These are phyloP conservation scores for Hypoxylon lienhwacheense DNA, from an alignment of 495 filamentous ascomycete species.

Conservation along the genomic window DNA sequence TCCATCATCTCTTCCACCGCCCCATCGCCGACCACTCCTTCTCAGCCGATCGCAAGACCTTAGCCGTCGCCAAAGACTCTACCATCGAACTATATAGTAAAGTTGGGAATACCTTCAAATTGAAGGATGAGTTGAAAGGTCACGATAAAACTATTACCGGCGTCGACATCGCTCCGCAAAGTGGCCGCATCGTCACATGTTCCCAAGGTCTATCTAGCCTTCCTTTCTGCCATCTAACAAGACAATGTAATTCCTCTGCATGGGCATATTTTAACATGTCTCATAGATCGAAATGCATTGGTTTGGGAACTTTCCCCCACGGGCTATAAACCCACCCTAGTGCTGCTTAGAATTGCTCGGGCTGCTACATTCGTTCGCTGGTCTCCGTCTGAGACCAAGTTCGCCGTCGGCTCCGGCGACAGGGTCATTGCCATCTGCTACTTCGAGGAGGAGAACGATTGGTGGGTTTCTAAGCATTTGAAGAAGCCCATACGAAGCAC, in stretches of 20 bases:
- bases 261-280: neutral
- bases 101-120: constrained; percentile 72
- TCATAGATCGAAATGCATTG: constrained; percentile 91
- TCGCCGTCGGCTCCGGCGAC: constrained; percentile 94
- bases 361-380: constrained; percentile 96
- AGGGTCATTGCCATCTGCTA: constrained; percentile 97
- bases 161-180: constrained; percentile 90
- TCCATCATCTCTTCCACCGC: constrained; percentile 94
- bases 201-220: constrained; percentile 71
- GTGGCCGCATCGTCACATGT: constrained; percentile 92
- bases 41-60: constrained; percentile 82
- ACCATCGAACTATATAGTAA: constrained; percentile 85
- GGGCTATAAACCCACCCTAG: constrained; percentile 96
- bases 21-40: constrained; percentile 98
- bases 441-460: constrained; percentile 98
- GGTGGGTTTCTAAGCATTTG: constrained; percentile 99
- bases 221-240: neutral
- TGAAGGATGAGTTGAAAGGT: constrained; percentile 89
- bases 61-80: constrained; percentile 90
- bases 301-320: constrained; percentile 91
- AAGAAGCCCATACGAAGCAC: constrained; percentile 98
- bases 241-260: too few species aligned
- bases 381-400: constrained; percentile 96
- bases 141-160: constrained; percentile 97
- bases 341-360: constrained; percentile 94